Conservation (phyloP, 495 filamentous ascomycete genomes). For the Aspergillus conjunctus region DNA sequence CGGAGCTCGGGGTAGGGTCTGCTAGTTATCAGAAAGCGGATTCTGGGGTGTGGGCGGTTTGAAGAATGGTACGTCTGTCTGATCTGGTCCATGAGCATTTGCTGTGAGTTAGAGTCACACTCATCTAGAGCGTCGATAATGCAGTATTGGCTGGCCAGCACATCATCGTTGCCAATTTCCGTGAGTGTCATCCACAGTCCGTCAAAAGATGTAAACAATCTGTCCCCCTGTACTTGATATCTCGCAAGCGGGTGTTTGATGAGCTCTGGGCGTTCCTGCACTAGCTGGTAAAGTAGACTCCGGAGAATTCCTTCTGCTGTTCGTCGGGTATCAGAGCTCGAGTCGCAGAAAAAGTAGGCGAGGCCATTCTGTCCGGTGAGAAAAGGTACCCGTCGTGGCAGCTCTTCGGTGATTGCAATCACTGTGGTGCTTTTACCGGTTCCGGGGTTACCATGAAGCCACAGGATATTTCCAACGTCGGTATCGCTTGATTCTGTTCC, state of each 20-base stretch:
- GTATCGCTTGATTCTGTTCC: not conserved
- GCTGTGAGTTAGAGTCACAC: not conserved
- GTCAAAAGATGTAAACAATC: not conserved
- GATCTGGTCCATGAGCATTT: not conserved
- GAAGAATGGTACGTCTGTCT: constrained; percentile 22
- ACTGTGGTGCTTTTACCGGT: not conserved
- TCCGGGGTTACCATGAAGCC: not conserved
- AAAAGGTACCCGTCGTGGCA: not conserved
- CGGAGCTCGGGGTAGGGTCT: not conserved
- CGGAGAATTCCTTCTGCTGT: not conserved
- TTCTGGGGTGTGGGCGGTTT: constrained; percentile 10
- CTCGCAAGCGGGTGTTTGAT: not conserved
- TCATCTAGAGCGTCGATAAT: not conserved
- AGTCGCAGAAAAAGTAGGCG: not conserved
- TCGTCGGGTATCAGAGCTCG: not conserved
- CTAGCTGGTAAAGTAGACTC: not conserved
- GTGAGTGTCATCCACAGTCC: not conserved
- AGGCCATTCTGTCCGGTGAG: not conserved
- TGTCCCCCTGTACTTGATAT: not conserved
- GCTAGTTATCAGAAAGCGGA: not conserved
- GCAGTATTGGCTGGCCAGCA: not conserved
- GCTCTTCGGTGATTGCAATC: not conserved
- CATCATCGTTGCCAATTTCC: not conserved
- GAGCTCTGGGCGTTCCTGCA: not conserved
- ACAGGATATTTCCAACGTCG: not conserved